Evolutionary conservation across 228 moss, liverwort and hornwort species (phyloP).

Genomic region (Sphagnum magellanicum): DNA sequence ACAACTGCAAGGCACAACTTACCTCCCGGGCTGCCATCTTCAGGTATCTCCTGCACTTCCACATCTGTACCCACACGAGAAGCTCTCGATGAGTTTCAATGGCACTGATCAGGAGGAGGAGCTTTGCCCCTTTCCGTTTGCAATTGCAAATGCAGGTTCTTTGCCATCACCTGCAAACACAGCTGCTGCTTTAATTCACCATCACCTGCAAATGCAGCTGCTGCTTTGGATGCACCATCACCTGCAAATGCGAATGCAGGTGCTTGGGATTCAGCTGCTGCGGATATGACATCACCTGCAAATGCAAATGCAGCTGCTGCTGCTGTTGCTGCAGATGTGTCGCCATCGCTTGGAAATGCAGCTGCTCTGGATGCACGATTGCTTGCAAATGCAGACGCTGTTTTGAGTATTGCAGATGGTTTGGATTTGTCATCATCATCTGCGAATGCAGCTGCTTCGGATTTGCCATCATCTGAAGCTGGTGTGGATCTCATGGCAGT

Average conservation of each 20-base stretch:
- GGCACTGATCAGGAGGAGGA: too few species aligned
- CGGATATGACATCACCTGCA: slow-evolving; percentile 2
- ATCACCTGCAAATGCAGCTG: too few species aligned
- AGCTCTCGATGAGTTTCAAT: too few species aligned
- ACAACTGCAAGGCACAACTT: slow-evolving; percentile 1
- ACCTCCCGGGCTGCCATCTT: too few species aligned
- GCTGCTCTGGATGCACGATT: slow-evolving; percentile 6
- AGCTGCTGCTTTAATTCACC: too few species aligned
- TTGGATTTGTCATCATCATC: slow-evolving; percentile 22
- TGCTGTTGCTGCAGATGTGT: slow-evolving; percentile 11
- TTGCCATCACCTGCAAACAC: too few species aligned
- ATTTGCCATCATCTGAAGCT: slow-evolving; percentile 20
- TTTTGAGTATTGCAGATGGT: slow-evolving; percentile 2
- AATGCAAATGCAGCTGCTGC: slow-evolving; percentile 18
- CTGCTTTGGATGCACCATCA: too few species aligned
- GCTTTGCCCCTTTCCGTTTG: too few species aligned
- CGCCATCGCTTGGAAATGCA: slow-evolving; percentile 11
- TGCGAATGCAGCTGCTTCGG: slow-evolving; percentile 26
- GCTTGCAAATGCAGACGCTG: slow-evolving; percentile 10
- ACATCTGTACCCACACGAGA: too few species aligned
- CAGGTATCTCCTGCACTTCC: too few species aligned
- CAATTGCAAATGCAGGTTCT: too few species aligned
- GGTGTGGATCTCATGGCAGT: slow-evolving; percentile 11
- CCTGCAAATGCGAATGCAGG: neutral
- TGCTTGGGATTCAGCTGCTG: slow-evolving; percentile 3